phyloP scores from a whole-genome alignment of 2,329 filamentous ascomycete genomes.

The Orbilia ellipsospora region DNA sequence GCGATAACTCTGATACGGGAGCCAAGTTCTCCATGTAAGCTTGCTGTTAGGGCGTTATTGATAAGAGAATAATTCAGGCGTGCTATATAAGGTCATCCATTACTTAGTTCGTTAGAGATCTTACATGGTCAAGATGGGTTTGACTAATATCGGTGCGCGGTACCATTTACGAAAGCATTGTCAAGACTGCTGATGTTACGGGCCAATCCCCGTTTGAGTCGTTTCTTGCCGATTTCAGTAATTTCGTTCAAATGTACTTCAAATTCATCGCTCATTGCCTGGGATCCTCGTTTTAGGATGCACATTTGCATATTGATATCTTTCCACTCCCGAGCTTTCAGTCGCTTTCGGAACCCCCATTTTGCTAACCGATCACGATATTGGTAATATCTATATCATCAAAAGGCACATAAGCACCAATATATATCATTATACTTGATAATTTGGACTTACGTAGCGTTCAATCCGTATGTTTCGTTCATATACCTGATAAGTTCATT shows the following conservation, averaged over 20 bases:
- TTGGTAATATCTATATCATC: constrained; percentile 7
- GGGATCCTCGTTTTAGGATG: background rate
- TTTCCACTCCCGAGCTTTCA: constrained; percentile 11
- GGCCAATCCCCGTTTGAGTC: background rate
- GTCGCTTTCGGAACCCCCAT: constrained; percentile 1
- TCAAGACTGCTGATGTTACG: constrained; percentile 4
- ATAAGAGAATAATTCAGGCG: too few relatives aligned
- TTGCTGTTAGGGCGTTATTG: too few relatives aligned
- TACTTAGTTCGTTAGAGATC: too few relatives aligned
- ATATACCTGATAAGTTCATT: background rate
- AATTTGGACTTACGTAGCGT: background rate
- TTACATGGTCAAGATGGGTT: too few relatives aligned
- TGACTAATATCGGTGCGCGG: too few relatives aligned
- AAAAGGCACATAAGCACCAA: background rate
- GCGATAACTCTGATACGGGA: too few relatives aligned
- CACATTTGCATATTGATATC: background rate
- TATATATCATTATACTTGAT: too few relatives aligned
- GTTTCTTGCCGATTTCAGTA: background rate
- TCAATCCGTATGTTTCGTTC: constrained; percentile 2
- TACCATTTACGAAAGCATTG: background rate
- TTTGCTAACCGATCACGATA: constrained; percentile 14
- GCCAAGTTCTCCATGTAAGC: too few relatives aligned
- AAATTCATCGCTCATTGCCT: background rate
- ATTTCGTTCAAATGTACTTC: background rate
- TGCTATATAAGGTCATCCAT: too few relatives aligned